Evolutionary conservation across 306 rosid genomes (phyloP), one percentile per base, ranked within the genome.

Genomic region (Vigna nakashimae): DNA sequence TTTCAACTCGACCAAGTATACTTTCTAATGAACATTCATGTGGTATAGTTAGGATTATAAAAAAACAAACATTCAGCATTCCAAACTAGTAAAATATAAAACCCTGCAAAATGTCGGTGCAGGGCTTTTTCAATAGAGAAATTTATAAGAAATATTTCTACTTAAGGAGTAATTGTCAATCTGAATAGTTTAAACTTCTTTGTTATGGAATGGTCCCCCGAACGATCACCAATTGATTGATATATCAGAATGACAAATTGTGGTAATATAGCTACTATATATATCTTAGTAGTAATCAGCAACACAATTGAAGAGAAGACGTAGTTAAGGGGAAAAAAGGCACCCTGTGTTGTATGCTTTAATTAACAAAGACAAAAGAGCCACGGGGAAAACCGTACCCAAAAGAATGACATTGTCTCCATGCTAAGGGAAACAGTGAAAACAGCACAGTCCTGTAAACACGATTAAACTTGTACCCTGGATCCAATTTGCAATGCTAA

Each of bases 281-380:
- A 26, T 20, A 51, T 45, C 20, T 18, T 36, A 4, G 22, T 13
- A 28, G 26, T 40, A 75, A 49, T 57, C 50, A 36, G 24, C 77
- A 58, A 30, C 14, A 45, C 9, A 68, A 51, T 63, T 58, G 22
- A 49, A 62, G 55, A 51, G 51, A 82, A 75, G 51, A 66, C 18
- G 22, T 26, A 14, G 77, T 51, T 10, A 51, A 69, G 45, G 62
- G 38, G 42, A 63, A 13, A 30, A 65, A 49, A 30, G 34, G 15
- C 38, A 79, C 34, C 62, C 66, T 55, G 58, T 74, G 81, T 68
- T 58, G 38, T 75, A 26, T 63, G 53, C 74, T 60, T 81, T 36
- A 57, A 10, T 65, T 49, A 22, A 58, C 48, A 49, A 28, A 65
- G 50, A 11, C 71, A 42, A 65, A 78, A 45, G 16, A 40, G 51